Evolutionary conservation across 176 grass and related monocot species (phyloP), one percentile per base, ranked within the genome.

Genomic region (Calamus simplicifolius): DNA sequence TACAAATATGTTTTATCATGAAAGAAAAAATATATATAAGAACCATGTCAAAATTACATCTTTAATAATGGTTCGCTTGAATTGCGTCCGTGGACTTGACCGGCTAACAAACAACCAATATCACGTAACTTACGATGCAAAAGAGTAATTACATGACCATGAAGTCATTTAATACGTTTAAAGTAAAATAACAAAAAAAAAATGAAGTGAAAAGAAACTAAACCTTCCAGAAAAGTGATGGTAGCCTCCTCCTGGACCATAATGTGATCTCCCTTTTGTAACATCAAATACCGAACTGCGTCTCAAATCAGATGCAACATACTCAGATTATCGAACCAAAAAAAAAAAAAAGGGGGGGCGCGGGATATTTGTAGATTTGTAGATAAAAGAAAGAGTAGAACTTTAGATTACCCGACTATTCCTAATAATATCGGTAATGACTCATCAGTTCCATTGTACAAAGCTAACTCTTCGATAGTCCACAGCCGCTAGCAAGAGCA

Each of bases 201-300:
- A 12, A 5, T 54, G 3, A 12, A 54, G 5, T 4, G n/a, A 58
- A 69, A 18, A 25, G n/a, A 77, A 65, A 57, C 10, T 31, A 56
- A 56, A 97, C 93, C 84, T 86, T 52, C 92, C 92, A 60, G 92
- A 48, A 67, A 97, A 97, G 54, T 97, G 87, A 80, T 91, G 81
- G 69, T 91, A 97, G 25, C 93, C 93, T 61, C 93, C 93, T 75
- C 87, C 87, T 59, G 84, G 87, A 58, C 93, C 87, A 78, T 97
- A 97, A 73, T 97, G 84, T 57, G 87, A 85, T 70, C 62, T 88
- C 27, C 93, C 93, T 67, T 97, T 91, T 15, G 93, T 85, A 48
- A 97, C 87, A 29, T 91, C 87, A 78, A 91, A 97, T 43, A 97
- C 93, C 6, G 87, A 91, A 49, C 87, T 97, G 84, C 25, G 15